Percentiles rank a stretch among this genome's conserved stretches.
Conservation (phyloP, 2,329 filamentous ascomycete species). For the Aspergillus novoparasiticus region DNA sequence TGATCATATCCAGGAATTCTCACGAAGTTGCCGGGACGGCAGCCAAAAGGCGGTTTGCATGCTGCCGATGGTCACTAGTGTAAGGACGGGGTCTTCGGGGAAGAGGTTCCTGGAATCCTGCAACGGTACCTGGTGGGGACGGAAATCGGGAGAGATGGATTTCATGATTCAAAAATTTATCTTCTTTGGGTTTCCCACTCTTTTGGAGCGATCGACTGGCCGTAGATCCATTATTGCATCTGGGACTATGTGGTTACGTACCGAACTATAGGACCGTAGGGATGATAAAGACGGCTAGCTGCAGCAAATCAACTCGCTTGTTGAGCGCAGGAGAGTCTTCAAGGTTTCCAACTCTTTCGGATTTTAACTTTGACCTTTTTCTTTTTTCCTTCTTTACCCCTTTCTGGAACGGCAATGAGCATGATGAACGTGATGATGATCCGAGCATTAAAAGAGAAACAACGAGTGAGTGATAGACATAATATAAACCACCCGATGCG, state of each 20-base stretch:
- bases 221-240: constrained; percentile 10
- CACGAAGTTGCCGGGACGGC: constrained; percentile 15
- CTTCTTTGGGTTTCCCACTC: background rate
- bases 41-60: constrained; percentile 20
- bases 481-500: background rate
- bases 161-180: constrained; percentile 4
- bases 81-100: constrained; percentile 33
- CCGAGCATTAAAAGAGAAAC: background rate
- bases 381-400: background rate
- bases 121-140: constrained; percentile 26
- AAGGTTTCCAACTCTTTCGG: constrained; percentile 1
- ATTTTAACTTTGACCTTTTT: background rate
- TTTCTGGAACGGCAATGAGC: background rate
- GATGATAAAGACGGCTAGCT: constrained; percentile 17
- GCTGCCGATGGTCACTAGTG: constrained; percentile 31
- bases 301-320: constrained; percentile 14
- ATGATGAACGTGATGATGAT: background rate
- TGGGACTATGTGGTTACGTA: constrained; percentile 1
- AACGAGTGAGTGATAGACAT: constrained; percentile 1
- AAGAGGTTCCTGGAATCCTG: constrained; percentile 37
- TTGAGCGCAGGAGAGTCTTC: constrained; percentile 1
- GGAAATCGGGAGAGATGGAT: constrained; percentile 2
- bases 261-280: constrained; percentile 1
- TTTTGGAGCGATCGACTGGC: constrained; percentile 4
- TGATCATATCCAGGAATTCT: constrained; percentile 3